phyloP scores from a whole-genome alignment of 371 early-diverging fungal genomes.

The Rhizomucor miehei region DNA sequence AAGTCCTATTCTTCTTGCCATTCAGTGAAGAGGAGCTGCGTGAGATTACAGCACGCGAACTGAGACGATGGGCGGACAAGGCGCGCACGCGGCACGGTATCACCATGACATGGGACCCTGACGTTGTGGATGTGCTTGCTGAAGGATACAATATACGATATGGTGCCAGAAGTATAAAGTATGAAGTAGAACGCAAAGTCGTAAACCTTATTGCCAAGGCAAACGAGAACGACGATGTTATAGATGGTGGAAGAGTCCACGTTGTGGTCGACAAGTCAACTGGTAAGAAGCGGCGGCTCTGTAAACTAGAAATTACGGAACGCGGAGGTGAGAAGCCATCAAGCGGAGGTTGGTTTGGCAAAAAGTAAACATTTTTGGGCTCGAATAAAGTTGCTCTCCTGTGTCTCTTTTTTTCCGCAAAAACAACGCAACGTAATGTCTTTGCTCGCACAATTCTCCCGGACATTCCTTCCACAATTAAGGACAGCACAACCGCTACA shows the following conservation, averaged over 20 bases:
- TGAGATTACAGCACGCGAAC: conserved; percentile 46
- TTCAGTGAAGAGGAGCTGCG: conserved; percentile 52
- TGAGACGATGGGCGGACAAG: conserved; percentile 53
- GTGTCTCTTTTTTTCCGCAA: too few species aligned
- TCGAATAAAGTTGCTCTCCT: too few species aligned
- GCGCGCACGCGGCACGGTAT: conserved; percentile 52
- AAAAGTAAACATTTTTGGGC: conserved; percentile 7
- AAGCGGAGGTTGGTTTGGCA: conserved; percentile 36
- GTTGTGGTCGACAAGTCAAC: conserved; percentile 34
- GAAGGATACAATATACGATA: conserved; percentile 58
- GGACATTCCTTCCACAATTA: conserved; percentile 24
- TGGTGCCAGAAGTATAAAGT: conserved; percentile 62
- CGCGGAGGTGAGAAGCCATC: conserved; percentile 33
- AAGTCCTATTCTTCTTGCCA: conserved; percentile 57
- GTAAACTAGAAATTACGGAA: conserved; percentile 40
- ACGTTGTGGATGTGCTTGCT: conserved; percentile 47
- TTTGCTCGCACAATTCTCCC: conserved; percentile 30
- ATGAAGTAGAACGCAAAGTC: conserved; percentile 56
- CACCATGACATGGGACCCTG: conserved; percentile 50
- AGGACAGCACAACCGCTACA: conserved; percentile 20
- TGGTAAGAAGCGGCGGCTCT: conserved; percentile 28
- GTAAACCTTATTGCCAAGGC: conserved; percentile 59
- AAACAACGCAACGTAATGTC: conserved; percentile 19
- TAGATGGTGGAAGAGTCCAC: conserved; percentile 47
- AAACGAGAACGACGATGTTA: conserved; percentile 55